phyloP scores from a whole-genome alignment of 495 filamentous ascomycete species.

The Penicillium longicatenatum region DNA sequence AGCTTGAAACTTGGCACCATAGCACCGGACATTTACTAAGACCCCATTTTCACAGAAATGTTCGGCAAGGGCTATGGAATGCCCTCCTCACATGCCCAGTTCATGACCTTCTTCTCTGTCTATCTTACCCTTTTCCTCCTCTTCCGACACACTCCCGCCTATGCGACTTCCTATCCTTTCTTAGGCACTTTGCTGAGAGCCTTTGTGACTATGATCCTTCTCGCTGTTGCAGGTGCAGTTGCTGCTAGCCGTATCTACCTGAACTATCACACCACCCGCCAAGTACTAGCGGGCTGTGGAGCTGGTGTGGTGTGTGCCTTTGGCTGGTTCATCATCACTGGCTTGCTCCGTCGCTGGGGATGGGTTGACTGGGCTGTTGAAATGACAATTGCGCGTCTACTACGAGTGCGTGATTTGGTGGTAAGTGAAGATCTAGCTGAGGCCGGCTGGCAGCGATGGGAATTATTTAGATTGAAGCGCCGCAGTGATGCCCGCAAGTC shows the following conservation, averaged over 20 bases:
- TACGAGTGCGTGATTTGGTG: slow-evolving; percentile 79
- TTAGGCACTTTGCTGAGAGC: slow-evolving; percentile 60
- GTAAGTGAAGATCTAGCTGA: slow-evolving; percentile 88
- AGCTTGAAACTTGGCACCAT: not conserved
- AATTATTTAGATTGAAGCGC: slow-evolving; percentile 49
- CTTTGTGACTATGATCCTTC: slow-evolving; percentile 55
- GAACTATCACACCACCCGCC: slow-evolving; percentile 86
- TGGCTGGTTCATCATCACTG: slow-evolving; percentile 76
- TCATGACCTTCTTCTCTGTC: slow-evolving; percentile 84
- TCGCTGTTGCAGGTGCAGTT: slow-evolving; percentile 66
- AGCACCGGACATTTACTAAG: not conserved
- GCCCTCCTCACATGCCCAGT: slow-evolving; percentile 98
- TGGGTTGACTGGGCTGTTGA: slow-evolving; percentile 76
- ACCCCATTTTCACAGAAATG: slow-evolving; percentile 56
- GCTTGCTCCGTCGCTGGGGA: slow-evolving; percentile 58
- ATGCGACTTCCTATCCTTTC: slow-evolving; percentile 40
- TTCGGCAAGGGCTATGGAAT: slow-evolving; percentile 95
- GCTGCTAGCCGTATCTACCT: slow-evolving; percentile 84
- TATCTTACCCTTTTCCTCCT: slow-evolving; percentile 81
- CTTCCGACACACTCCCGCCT: slow-evolving; percentile 68
- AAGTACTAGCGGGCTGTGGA: slow-evolving; percentile 77
- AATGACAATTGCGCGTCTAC: slow-evolving; percentile 59
- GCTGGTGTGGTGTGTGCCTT: slow-evolving; percentile 74
- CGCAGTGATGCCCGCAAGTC: slow-evolving; percentile 35
- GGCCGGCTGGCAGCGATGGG: slow-evolving; percentile 93